Conservation (phyloP, 805 yeast species). For the Candida silvatica region DNA sequence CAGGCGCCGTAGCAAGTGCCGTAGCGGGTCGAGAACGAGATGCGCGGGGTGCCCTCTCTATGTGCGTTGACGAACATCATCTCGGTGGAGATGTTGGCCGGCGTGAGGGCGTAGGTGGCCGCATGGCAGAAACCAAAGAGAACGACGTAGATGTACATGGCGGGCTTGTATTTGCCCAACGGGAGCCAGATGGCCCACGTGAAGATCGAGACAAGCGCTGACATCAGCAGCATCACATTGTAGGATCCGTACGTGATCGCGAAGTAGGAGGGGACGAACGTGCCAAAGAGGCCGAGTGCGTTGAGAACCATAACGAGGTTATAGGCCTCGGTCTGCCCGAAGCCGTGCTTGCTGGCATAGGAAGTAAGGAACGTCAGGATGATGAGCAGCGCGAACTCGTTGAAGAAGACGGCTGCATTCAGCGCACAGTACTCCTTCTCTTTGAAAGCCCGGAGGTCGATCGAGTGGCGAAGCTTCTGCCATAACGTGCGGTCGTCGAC, state of each 20-base stretch:
- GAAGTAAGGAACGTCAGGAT: constrained; percentile 45
- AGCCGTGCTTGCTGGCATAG: constrained; percentile 39
- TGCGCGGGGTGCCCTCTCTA: constrained; percentile 35
- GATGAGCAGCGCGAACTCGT: constrained; percentile 40
- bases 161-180: constrained; percentile 26
- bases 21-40: constrained; percentile 60
- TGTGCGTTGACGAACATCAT: too few species aligned
- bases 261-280: constrained; percentile 21
- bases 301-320: constrained; percentile 39
- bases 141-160: constrained; percentile 42
- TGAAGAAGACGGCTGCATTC: constrained; percentile 32
- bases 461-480: constrained; percentile 19
- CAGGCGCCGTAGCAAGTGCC: constrained; percentile 61
- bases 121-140: constrained; percentile 45
- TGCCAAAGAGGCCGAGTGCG: constrained; percentile 33
- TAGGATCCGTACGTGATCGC: constrained; percentile 38
- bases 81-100: constrained; percentile 53
- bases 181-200: constrained; percentile 57
- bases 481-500: constrained; percentile 3
- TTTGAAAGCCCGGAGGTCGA: constrained; percentile 31
- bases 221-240: constrained; percentile 40
- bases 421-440: constrained; percentile 29
- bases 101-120: constrained; percentile 50
- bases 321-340: constrained; percentile 33
- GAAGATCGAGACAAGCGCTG: constrained; percentile 34